Evolutionary conservation across 2,329 filamentous ascomycete species (phyloP), one percentile per base, ranked within the genome.

Genomic region (Xylaria sp.): DNA sequence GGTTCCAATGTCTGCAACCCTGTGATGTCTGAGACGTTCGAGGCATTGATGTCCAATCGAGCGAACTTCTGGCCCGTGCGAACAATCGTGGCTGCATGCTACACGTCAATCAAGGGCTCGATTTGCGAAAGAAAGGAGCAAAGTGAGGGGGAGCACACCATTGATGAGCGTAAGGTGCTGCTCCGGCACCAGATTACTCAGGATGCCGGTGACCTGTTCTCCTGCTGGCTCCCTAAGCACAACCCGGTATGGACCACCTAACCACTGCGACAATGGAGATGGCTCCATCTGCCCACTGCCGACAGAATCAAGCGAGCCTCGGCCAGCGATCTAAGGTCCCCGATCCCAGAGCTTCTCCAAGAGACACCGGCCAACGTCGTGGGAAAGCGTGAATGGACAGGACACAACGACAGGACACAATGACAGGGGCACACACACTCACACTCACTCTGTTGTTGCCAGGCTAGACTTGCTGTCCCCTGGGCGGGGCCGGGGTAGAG

Each of bases 21-120:
- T 37, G 64, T 62, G 33, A 74, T 73, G 33, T 74, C 72, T 11
- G 59, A 48, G 29, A 74, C 69, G 37, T 72, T 68, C 9, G 46
- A 60, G 15, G 72, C 70, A 33, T 40, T 43, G 53, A 72, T 70
- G 17, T 64, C 53, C 0, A 70, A 35, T 10, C 44, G 65, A n/a
- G 48, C 54, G 37, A 66, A 62, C 41, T 35, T 62, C 41, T 69
- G 60, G 25, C 63, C 58, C 4, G 71, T 70, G 15, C 58, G 51
- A 13, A 66, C 6, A 15, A 65, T 15, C 10, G 63, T 58, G 10
- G 60, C 71, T 72, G 62, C 2, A 13, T 25, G 10, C 37, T 31
- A 25, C 8, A 17, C 25, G 52, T 60, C 15, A 64, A 54, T 46
- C 5, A 11, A 52, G 38, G 7, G 11, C 11, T 17, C 29, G 3